A percentile compares a stretch with the other conserved stretches of the same genome.
Evolutionary conservation across 163 green algal species (phyloP).

Genomic region (Smithsoniella earleae): DNA sequence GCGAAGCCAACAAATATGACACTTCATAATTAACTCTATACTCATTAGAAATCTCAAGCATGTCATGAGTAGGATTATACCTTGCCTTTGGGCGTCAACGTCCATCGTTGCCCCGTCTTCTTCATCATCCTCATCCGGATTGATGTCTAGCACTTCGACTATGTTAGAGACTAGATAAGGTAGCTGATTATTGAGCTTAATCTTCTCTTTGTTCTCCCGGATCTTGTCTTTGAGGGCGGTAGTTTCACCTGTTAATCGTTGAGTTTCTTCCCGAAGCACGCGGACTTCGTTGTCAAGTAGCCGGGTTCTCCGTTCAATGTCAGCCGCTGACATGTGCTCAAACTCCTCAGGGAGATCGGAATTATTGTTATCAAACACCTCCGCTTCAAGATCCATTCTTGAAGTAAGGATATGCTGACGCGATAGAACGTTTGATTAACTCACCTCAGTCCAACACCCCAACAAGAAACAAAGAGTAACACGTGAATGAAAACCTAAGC

Average conservation of each 20-base stretch:
- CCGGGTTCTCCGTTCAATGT: slow-evolving; percentile 70
- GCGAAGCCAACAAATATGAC: too few species aligned
- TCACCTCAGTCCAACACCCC: too few species aligned
- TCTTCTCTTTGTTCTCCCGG: slow-evolving; percentile 96
- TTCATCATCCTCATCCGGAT: slow-evolving; percentile 86
- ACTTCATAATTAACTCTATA: too few species aligned
- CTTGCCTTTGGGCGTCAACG: slow-evolving; percentile 66
- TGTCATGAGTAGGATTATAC: too few species aligned
- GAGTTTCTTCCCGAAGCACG: slow-evolving; percentile 89
- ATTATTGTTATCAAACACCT: slow-evolving; percentile 34
- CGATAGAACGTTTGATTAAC: too few species aligned
- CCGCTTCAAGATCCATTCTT: slow-evolving; percentile 25
- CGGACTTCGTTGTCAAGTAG: slow-evolving; percentile 97
- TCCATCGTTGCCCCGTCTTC: slow-evolving; percentile 82
- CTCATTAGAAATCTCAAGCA: too few species aligned
- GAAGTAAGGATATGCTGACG: too few species aligned
- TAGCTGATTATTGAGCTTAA: slow-evolving; percentile 99
- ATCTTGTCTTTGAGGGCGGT: slow-evolving; percentile 66
- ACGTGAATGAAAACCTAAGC: too few species aligned
- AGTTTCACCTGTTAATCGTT: slow-evolving; percentile 76
- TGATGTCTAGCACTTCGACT: slow-evolving; percentile 92
- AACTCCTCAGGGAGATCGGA: slow-evolving; percentile 80
- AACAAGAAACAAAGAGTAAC: too few species aligned
- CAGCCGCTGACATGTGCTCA: slow-evolving; percentile 68
- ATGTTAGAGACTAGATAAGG: slow-evolving; percentile 98